These are phyloP conservation scores for Myxozyma neotropica DNA, from an alignment of 805 yeast species.

Conservation along the genomic window DNA sequence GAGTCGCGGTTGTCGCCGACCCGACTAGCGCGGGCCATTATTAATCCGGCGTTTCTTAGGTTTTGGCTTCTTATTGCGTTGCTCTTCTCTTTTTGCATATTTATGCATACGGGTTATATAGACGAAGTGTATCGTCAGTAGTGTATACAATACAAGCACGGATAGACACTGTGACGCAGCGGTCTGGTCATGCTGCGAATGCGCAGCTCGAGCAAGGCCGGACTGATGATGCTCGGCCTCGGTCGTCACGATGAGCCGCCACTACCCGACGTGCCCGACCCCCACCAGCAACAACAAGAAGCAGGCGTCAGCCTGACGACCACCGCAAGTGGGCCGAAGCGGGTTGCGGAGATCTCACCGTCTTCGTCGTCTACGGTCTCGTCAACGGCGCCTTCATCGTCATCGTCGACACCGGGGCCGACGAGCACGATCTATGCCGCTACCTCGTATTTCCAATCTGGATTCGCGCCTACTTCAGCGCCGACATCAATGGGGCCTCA, in stretches of 20 bases:
- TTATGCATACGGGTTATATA: neutral
- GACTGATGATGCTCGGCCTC: no score
- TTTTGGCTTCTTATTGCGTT: neutral
- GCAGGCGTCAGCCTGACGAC: no score
- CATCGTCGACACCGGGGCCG: constrained; percentile 10
- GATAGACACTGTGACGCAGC: no score
- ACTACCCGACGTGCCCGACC: no score
- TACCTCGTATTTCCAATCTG: neutral
- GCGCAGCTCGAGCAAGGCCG: constrained; percentile 5
- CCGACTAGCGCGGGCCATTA: constrained; percentile 2
- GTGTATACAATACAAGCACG: no score
- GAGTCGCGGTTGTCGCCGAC: neutral
- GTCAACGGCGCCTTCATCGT: constrained; percentile 12
- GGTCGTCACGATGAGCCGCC: no score
- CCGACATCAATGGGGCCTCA: neutral
- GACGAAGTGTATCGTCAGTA: no score
- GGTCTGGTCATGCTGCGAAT: constrained; percentile 2
- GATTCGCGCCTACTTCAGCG: constrained; percentile 9
- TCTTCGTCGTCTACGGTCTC: constrained; percentile 11
- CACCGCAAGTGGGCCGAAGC: constrained; percentile 3
- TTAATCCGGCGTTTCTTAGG: neutral
- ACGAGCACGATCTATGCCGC: constrained; percentile 11
- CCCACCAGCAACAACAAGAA: no score
- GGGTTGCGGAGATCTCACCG: constrained; percentile 13
- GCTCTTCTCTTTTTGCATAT: neutral